Evolutionary conservation across 2,329 filamentous ascomycete genomes (phyloP), one percentile per base, ranked within the genome.

Genomic region (Aspergillus calidoustus): DNA sequence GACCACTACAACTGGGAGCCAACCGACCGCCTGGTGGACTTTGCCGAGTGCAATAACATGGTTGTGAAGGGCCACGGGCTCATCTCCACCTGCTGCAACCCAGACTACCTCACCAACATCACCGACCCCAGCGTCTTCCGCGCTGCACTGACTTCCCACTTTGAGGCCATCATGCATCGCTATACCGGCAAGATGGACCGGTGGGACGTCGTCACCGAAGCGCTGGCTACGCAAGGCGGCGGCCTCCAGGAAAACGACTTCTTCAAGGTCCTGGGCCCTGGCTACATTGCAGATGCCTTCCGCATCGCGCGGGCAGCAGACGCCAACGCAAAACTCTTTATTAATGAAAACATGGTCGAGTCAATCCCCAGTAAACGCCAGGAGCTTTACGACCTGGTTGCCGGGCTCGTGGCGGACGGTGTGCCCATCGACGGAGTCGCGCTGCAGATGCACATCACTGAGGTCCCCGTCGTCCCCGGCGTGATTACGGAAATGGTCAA

Each of bases 51-150:
- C 6, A 34, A 64, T n/a, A 30, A 62, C 1, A 59, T 64, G 38
- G 59, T 54, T 23, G 30, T 59, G 19, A 59, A 64, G 50, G 59
- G 59, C 9, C 59, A 62, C 22, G 54, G 62, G 6, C 54, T 64
- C 11, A 64, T 64, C 59, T 64, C 62, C n/a, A 54, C 51, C 62
- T 62, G 62, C 55, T 64, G 51, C 48, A 64, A 64, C 51, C 62
- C 62, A 9, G 59, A 64, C 30, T 64, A 52, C 60, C 8, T 61
- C 17, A 23, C 51, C 43, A 61, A 64, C 25, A 61, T 64, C 58
- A 64, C 61, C 44, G 30, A 64, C 25, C 59, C 61, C 11, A 41
- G 34, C 2, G 43, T 13, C 3, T 48, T 64, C 19, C 61, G 48
- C 54, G 48, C 61, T 55, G 54, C 54, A 22, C 58, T 64, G 59